Evolutionary conservation across 176 grass and related monocot species (phyloP).

Genomic region (Eragrostis curvula): DNA sequence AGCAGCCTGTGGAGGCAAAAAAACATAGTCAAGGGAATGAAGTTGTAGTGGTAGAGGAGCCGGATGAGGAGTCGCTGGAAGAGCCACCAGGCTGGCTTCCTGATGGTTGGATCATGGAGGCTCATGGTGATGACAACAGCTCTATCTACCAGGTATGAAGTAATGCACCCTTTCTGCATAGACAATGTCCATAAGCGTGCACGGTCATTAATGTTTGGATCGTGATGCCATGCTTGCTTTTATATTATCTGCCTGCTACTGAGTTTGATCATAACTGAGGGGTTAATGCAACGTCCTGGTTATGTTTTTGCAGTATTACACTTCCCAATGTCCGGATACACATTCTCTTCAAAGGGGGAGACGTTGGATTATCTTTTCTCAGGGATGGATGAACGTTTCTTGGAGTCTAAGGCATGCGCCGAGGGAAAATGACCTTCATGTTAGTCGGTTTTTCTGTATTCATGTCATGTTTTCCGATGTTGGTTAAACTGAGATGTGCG

Average conservation of each 20-base stretch:
- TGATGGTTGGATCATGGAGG: slow-evolving; percentile 72
- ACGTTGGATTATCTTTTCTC: slow-evolving; percentile 51
- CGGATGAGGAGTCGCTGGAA: not conserved
- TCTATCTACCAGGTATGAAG: slow-evolving; percentile 36
- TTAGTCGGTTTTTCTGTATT: slow-evolving; percentile 27
- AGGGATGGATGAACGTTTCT: slow-evolving; percentile 36
- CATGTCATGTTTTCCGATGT: not conserved
- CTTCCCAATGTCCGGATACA: slow-evolving; percentile 55
- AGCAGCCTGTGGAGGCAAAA: not conserved
- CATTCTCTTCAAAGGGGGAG: slow-evolving; percentile 53
- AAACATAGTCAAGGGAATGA: slow-evolving; percentile 10
- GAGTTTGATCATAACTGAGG: not conserved
- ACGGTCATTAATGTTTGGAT: not conserved
- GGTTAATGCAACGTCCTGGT: not conserved
- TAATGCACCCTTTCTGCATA: not conserved
- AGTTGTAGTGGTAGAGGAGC: not conserved
- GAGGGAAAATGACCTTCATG: slow-evolving; percentile 28
- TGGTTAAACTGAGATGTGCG: slow-evolving; percentile 25
- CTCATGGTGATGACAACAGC: slow-evolving; percentile 24
- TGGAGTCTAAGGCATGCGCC: slow-evolving; percentile 2
- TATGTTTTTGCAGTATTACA: slow-evolving; percentile 54
- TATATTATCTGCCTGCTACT: not conserved
- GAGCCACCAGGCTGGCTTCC: slow-evolving; percentile 61
- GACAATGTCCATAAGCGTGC: too few relatives aligned
- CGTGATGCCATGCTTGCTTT: not conserved